Evolutionary conservation across 208 protist genomes (phyloP), one percentile per base, ranked within the genome.

Genomic region (Leptomonas pyrrhocoris): DNA sequence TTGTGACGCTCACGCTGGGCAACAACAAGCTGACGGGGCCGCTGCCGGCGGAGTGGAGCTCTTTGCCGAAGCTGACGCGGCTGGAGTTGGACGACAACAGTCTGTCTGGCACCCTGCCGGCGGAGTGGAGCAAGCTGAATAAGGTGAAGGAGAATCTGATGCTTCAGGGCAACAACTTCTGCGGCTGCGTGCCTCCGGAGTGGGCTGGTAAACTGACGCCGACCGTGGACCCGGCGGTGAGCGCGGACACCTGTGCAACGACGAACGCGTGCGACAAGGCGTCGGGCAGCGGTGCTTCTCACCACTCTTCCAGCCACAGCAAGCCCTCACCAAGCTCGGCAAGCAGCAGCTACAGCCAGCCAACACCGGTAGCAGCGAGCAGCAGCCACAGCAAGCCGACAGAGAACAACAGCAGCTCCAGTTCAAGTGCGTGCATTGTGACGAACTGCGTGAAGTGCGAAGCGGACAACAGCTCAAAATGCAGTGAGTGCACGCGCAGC

Each of bases 41-140:
- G 25, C 53, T 57, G 53, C 53, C 53, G 28, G 6, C 55, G 5
- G 55, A 30, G 7, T 60, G 55, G 55, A 38, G 34, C 7, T 30
- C 34, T 30, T 30, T 60, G 55, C 25, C 28, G n/a, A 12, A 15
- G 6, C 7, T 60, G 36, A n/a, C 2, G 3, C 2, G 2, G 9
- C 15, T 60, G 55, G 12, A 16, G 9, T 15, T 60, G 55, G 55
- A 42, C 11, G 7, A 12, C 55, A 60, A 60, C 55, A 16, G 2
- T 13, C 55, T 60, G 19, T 36, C 11, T 8, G 55, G 55, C 21
- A 34, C 28, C 6, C 30, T 57, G 30, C 53, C 53, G 5, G 28
- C 25, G 3, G 28, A 34, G 53, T 57, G 53, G 53, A 16, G 25
- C 15, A 21, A 4, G 28, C 16, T 57, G 53, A 57, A 6, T 5